Evolutionary conservation across 2,329 filamentous ascomycete species (phyloP).

Genomic region (Penicillium sp.): DNA sequence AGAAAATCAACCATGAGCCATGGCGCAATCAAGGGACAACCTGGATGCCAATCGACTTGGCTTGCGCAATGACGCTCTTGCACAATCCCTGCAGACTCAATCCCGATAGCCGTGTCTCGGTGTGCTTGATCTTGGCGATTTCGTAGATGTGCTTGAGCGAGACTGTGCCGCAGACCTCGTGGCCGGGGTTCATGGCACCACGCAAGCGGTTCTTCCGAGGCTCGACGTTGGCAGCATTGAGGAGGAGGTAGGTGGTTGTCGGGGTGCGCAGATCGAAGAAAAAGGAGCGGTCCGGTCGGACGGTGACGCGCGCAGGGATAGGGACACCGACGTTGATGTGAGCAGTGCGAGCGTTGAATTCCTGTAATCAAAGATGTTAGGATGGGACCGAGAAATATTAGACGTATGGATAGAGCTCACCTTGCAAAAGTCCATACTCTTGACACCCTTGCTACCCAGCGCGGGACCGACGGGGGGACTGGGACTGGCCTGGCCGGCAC

Average conservation of each 20-base stretch:
- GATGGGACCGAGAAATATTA: neutral
- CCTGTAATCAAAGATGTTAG: constrained; percentile 55
- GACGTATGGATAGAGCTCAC: constrained; percentile 49
- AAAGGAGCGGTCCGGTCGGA: constrained; percentile 91
- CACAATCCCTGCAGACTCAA: constrained; percentile 71
- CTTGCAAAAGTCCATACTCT: constrained; percentile 99
- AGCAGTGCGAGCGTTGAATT: constrained; percentile 93
- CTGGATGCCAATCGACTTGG: constrained; percentile 72
- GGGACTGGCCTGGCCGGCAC: constrained; percentile 90
- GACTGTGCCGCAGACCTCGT: constrained; percentile 79
- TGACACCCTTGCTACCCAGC: constrained; percentile 94
- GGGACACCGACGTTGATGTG: constrained; percentile 82
- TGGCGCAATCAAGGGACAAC: constrained; percentile 59
- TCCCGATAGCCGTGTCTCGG: constrained; percentile 72
- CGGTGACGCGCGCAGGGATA: constrained; percentile 85
- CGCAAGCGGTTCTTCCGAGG: constrained; percentile 70
- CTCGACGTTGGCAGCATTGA: constrained; percentile 77
- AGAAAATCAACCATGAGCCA: neutral
- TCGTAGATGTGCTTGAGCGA: constrained; percentile 96
- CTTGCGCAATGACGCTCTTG: constrained; percentile 72
- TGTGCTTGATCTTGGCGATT: constrained; percentile 94
- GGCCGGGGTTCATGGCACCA: constrained; percentile 73
- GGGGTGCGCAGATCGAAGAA: constrained; percentile 91
- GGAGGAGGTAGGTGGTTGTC: constrained; percentile 86
- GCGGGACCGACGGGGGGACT: constrained; percentile 96